phyloP scores from a whole-genome alignment of 1,284 basidiomycete genomes.

The Meripilus lineatus region DNA sequence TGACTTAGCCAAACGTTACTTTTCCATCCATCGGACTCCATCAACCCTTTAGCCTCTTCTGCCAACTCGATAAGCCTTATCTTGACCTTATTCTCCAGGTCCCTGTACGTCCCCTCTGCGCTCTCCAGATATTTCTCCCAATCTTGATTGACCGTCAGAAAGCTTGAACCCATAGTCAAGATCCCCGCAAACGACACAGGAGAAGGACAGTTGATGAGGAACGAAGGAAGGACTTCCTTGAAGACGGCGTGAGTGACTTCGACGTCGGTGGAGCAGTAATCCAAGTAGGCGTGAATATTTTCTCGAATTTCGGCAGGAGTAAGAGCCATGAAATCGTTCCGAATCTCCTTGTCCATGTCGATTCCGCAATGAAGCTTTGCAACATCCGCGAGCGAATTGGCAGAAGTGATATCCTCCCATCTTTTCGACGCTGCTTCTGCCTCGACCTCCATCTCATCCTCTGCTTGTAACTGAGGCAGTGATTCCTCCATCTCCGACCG shows the following conservation, averaged over 20 bases:
- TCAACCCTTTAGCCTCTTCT: constrained; percentile 46
- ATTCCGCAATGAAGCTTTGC: constrained; percentile 88
- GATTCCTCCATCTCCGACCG: constrained; percentile 33
- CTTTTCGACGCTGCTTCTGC: constrained; percentile 47
- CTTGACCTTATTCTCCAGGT: constrained; percentile 75
- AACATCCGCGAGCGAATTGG: constrained; percentile 91
- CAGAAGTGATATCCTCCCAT: constrained; percentile 93
- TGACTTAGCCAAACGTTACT: constrained; percentile 87
- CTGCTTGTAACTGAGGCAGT: constrained; percentile 36
- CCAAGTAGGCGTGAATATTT: constrained; percentile 74
- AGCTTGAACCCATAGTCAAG: constrained; percentile 87
- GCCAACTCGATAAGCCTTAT: constrained; percentile 68
- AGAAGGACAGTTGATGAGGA: constrained; percentile 82
- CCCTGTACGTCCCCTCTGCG: constrained; percentile 77
- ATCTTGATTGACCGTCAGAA: constrained; percentile 85
- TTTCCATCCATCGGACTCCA: constrained; percentile 53
- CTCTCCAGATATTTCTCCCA: constrained; percentile 83
- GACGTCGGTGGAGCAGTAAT: constrained; percentile 89
- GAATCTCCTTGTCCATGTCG: constrained; percentile 74
- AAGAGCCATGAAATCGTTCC: constrained; percentile 73
- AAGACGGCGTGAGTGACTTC: constrained; percentile 83
- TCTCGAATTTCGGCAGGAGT: constrained; percentile 63
- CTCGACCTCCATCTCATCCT: constrained; percentile 33
- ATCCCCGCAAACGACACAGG: constrained; percentile 93
- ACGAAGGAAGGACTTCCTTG: constrained; percentile 77